phyloP scores from a whole-genome alignment of 2,329 filamentous ascomycete species.

The Ascosphaera aggregata region DNA sequence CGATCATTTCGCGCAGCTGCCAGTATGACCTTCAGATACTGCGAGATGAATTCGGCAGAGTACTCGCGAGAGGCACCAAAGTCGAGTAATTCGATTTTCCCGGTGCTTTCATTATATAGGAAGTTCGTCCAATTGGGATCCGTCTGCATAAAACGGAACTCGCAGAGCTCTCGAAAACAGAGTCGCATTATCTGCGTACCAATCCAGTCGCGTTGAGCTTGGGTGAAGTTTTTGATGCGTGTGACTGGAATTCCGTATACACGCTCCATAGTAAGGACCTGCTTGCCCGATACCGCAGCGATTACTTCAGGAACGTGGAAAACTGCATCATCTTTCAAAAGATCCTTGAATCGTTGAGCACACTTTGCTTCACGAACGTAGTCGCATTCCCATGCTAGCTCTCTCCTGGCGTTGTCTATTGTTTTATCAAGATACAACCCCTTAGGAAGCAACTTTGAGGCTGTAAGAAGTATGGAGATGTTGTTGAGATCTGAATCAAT shows the following conservation, averaged over 20 bases:
- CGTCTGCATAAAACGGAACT: constrained; percentile 97
- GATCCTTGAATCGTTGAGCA: constrained; percentile 47
- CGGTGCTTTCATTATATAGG: constrained; percentile 50
- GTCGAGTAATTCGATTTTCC: constrained; percentile 73
- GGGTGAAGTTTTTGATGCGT: constrained; percentile 48
- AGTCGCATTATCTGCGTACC: constrained; percentile 81
- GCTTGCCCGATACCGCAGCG: constrained; percentile 54
- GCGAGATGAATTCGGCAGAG: constrained; percentile 52
- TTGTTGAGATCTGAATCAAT: constrained; percentile 96
- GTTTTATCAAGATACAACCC: constrained; percentile 92
- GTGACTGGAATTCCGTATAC: constrained; percentile 75
- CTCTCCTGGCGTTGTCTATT: constrained; percentile 77
- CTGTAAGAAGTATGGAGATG: constrained; percentile 69
- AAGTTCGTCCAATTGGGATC: constrained; percentile 99
- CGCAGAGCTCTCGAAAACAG: constrained; percentile 75
- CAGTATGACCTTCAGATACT: constrained; percentile 57
- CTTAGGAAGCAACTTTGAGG: constrained; percentile 70
- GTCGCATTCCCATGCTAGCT: constrained; percentile 94
- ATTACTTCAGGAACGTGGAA: constrained; percentile 66
- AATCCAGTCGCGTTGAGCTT: constrained; percentile 83
- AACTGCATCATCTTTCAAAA: constrained; percentile 54
- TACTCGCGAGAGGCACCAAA: constrained; percentile 85
- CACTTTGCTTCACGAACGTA: constrained; percentile 75
- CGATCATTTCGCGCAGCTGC: constrained; percentile 55
- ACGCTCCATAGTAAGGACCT: constrained; percentile 82